These are phyloP conservation scores for Aspergillus aculeatus DNA, from an alignment of 2,329 filamentous ascomycete genomes.

Conservation along the genomic window DNA sequence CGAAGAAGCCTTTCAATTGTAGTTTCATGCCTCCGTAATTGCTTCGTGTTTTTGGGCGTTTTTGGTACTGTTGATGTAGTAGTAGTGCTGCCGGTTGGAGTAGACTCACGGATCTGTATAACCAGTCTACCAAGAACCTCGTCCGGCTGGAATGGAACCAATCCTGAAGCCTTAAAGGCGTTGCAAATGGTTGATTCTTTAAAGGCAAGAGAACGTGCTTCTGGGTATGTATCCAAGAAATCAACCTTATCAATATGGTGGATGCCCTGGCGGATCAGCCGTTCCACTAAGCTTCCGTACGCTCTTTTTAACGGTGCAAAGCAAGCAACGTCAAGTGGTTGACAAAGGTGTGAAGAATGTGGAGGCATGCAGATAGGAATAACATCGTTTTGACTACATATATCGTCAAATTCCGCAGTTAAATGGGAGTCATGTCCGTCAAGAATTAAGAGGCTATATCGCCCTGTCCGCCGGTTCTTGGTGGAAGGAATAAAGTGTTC, in stretches of 20 bases:
- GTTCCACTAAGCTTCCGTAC: conserved; percentile 5
- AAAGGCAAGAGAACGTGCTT: not conserved
- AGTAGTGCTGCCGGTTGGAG: not conserved
- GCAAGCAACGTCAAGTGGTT: conserved; percentile 9
- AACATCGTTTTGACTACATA: conserved; percentile 20
- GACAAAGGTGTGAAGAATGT: conserved; percentile 10
- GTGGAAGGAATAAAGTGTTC: conserved; percentile 34
- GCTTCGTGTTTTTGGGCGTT: not conserved
- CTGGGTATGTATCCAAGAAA: conserved; percentile 1
- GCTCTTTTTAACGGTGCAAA: conserved; percentile 9
- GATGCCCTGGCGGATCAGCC: not conserved
- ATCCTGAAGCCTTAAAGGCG: not conserved
- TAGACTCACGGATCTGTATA: not conserved
- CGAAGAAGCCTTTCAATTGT: not conserved
- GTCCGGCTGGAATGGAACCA: not conserved
- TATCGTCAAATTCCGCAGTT: conserved; percentile 35
- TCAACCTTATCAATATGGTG: conserved; percentile 4
- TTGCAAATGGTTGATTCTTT: not conserved
- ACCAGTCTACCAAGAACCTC: not conserved
- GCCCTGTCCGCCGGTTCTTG: conserved; percentile 23
- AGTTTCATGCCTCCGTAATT: not conserved
- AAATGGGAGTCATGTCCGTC: conserved; percentile 39
- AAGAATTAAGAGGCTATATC: conserved; percentile 39
- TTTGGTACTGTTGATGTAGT: not conserved
- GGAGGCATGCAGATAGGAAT: conserved; percentile 9